These are phyloP conservation scores for Penstemon davidsonii DNA, from an alignment of 257 asterid genomes.

Conservation along the genomic window DNA sequence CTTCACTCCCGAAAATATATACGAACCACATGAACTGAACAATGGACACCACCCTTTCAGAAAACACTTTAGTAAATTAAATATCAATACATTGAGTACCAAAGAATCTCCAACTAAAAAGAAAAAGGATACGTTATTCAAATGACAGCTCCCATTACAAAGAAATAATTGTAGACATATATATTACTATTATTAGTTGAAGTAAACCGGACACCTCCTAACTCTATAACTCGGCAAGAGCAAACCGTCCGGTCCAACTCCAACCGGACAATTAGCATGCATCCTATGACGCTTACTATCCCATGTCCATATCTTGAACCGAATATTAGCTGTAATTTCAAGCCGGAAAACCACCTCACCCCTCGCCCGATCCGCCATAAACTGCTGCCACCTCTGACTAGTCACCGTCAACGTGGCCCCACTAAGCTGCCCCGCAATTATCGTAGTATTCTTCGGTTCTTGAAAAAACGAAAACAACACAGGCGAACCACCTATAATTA, in stretches of 20 bases:
- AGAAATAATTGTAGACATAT: too few species aligned
- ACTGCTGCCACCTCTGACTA: slow-evolving; percentile 48
- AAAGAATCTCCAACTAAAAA: neutral
- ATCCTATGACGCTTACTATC: slow-evolving; percentile 66
- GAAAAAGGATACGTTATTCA: neutral
- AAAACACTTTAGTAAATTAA: neutral
- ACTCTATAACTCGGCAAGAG: slow-evolving; percentile 45
- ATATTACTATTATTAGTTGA: slow-evolving; percentile 37
- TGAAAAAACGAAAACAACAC: slow-evolving; percentile 60
- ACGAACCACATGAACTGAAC: too few species aligned
- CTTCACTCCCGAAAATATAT: neutral
- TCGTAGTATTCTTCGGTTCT: slow-evolving; percentile 65
- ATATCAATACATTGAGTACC: neutral
- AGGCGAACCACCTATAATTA: slow-evolving; percentile 43
- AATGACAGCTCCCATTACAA: neutral
- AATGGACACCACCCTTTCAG: too few species aligned
- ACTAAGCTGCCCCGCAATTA: slow-evolving; percentile 46
- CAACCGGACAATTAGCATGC: slow-evolving; percentile 79
- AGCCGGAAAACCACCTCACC: slow-evolving; percentile 64
- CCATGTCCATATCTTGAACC: slow-evolving; percentile 80
- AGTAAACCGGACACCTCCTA: slow-evolving; percentile 77
- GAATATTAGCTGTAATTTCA: slow-evolving; percentile 52
- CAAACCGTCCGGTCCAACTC: slow-evolving; percentile 76
- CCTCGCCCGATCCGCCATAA: slow-evolving; percentile 41
- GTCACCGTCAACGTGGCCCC: slow-evolving; percentile 53